phyloP scores from a whole-genome alignment of 2,329 filamentous ascomycete genomes.

The Paecilomyces fulvus region DNA sequence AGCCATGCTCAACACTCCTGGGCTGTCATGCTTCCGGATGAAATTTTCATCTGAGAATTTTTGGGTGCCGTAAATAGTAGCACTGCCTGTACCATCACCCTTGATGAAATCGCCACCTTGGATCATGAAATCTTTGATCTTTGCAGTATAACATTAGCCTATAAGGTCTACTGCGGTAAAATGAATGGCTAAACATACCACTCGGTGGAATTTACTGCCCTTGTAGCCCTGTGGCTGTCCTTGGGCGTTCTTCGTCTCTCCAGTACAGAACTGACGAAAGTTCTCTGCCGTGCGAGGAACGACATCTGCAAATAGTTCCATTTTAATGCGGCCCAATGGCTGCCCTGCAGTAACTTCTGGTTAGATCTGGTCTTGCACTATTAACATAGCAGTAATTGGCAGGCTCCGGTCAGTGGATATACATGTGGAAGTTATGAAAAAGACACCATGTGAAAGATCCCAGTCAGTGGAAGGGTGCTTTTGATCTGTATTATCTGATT shows the following conservation, averaged over 20 bases:
- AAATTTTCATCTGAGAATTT: conserved; percentile 92
- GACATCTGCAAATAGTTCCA: conserved; percentile 79
- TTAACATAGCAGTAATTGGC: no score
- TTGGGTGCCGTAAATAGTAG: conserved; percentile 77
- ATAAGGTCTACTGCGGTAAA: neutral
- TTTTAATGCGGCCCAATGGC: conserved; percentile 75
- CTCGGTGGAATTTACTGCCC: conserved; percentile 85
- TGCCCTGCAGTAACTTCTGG: conserved; percentile 52
- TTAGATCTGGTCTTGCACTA: neutral
- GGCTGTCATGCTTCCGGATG: conserved; percentile 62
- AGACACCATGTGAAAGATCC: neutral
- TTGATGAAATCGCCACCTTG: conserved; percentile 95
- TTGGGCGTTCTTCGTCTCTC: conserved; percentile 71
- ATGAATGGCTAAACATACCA: conserved; percentile 49
- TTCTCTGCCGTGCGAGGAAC: conserved; percentile 89
- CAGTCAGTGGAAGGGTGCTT: neutral
- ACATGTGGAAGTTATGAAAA: neutral
- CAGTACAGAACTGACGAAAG: conserved; percentile 94
- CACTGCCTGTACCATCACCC: conserved; percentile 82
- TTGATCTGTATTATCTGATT: neutral
- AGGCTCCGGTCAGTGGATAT: neutral
- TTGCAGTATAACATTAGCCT: conserved; percentile 2
- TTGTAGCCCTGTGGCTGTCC: conserved; percentile 89
- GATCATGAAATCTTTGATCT: conserved; percentile 97
- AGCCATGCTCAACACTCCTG: conserved; percentile 87